These are phyloP conservation scores for Lecanoromycetidae sp. DNA, from an alignment of 2,329 filamentous ascomycete species.

Conservation along the genomic window DNA sequence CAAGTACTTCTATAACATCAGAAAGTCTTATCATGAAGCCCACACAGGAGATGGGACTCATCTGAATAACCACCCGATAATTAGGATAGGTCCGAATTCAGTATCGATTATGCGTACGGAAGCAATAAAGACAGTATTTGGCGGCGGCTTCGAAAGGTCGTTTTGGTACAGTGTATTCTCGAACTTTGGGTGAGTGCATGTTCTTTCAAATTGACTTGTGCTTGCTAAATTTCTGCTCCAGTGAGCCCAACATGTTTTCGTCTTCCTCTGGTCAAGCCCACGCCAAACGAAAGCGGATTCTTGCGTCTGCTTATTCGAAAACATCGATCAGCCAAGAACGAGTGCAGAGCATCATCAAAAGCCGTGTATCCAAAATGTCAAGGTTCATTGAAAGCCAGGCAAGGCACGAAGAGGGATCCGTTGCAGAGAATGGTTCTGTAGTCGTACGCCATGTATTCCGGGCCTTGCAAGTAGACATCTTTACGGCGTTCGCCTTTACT, in stretches of 20 bases:
- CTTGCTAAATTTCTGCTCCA: background rate
- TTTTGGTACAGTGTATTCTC: conserved; percentile 13
- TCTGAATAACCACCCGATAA: background rate
- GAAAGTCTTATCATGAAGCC: conserved; percentile 7
- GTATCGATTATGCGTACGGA: conserved; percentile 15
- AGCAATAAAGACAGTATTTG: conserved; percentile 11
- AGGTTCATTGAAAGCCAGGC: conserved; percentile 1
- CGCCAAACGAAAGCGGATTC: conserved; percentile 6
- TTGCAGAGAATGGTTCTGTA: background rate
- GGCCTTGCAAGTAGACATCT: conserved; percentile 11
- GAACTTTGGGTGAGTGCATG: conserved; percentile 12
- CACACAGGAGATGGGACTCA: background rate
- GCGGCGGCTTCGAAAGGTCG: conserved; percentile 9
- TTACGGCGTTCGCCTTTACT: conserved; percentile 16
- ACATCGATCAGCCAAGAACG: conserved; percentile 3
- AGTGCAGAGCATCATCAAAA: conserved; percentile 10
- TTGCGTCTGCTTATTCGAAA: conserved; percentile 11
- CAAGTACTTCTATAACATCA: conserved; percentile 6
- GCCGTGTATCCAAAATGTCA: background rate
- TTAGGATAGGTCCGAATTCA: conserved; percentile 13
- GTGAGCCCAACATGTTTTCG: conserved; percentile 15
- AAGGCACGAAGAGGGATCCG: background rate
- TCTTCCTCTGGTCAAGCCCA: conserved; percentile 6
- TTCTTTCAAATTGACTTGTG: background rate
- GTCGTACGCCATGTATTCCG: conserved; percentile 12